Evolutionary conservation across 306 rosid genomes (phyloP), one percentile per base, ranked within the genome.

Genomic region (Abrus precatorius): DNA sequence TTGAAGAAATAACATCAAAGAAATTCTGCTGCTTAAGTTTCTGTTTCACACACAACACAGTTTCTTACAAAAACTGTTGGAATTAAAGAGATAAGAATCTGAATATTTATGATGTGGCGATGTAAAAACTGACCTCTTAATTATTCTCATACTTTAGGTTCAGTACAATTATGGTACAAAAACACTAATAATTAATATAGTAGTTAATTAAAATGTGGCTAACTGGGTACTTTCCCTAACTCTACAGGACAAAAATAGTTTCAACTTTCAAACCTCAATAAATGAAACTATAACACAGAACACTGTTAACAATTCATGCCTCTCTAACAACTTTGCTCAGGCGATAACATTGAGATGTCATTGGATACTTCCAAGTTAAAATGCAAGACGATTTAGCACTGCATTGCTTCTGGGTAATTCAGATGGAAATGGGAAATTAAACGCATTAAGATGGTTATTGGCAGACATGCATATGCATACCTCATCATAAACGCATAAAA

Each of bases 221-320:
- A 76, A 76, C 38, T 34, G 1, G 34, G 80, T 5, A 34, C 27
- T 38, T 62, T 60, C 36, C 72, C 45, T 28, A 34, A 10, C 80
- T 48, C 40, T 56, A 68, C 64, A 64, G 10, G 50, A 52, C 30
- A 13, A 77, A 9, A 32, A 38, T 75, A 29, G 44, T 57, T 47
- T 68, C 38, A 60, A 29, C 34, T 57, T 47, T 68, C 38, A 60
- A 49, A 14, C 64, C 68, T 13, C 43, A 50, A 75, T 54, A 32
- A 69, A 81, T 20, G 20, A 20, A 20, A 20, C 20, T 20, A 48
- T 69, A 44, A 34, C 33, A 77, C n/a, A 52, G 33, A 54, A 8
- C 36, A 7, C 44, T 70, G 41, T 43, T 29, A 41, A 63, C 45
- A 73, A 53, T 2, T 33, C 44, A 36, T 32, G 54, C 32, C 48